Conservation (phyloP, 108 stramenopile genomes). For the Skeletonema costatum region DNA sequence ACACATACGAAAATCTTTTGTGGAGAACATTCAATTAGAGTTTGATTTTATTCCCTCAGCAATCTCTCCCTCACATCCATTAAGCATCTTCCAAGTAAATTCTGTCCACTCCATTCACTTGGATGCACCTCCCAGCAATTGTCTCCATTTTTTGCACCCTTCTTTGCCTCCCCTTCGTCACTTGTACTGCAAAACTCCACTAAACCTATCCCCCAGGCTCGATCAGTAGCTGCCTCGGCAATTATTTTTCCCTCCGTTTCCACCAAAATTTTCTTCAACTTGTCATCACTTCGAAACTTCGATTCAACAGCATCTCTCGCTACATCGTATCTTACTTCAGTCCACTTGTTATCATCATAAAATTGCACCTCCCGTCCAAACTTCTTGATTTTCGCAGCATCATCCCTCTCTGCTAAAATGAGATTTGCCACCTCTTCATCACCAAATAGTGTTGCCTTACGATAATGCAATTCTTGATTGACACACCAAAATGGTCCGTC, state of each 20-base stretch:
- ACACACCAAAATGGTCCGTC: slow-evolving; percentile 32
- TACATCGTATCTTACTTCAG: slow-evolving; percentile 23
- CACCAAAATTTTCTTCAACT: slow-evolving; percentile 25
- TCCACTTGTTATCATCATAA: slow-evolving; percentile 41
- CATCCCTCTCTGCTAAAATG: slow-evolving; percentile 22
- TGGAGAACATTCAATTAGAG: too few relatives aligned
- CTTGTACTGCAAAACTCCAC: slow-evolving; percentile 15
- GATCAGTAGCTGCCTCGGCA: slow-evolving; percentile 36
- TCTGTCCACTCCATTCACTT: slow-evolving; percentile 25
- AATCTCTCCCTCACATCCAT: slow-evolving; percentile 34
- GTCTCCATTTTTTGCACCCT: slow-evolving; percentile 35
- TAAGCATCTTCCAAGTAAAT: slow-evolving; percentile 38
- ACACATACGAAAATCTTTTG: too few relatives aligned
- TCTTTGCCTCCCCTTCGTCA: background rate
- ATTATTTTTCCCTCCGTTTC: slow-evolving; percentile 29
- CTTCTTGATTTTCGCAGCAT: slow-evolving; percentile 30
- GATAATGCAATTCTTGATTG: slow-evolving; percentile 40
- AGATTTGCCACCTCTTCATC: slow-evolving; percentile 19
- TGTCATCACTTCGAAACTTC: slow-evolving; percentile 23
- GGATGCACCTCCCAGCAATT: slow-evolving; percentile 34
- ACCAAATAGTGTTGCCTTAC: slow-evolving; percentile 29
- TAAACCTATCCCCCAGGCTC: slow-evolving; percentile 35
- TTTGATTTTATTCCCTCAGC: background rate
- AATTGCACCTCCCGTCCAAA: slow-evolving; percentile 24
- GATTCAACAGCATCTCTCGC: slow-evolving; percentile 33